Evolutionary conservation across 148 eudicot genomes (phyloP).

Genomic region (Gaultheria prostrata): DNA sequence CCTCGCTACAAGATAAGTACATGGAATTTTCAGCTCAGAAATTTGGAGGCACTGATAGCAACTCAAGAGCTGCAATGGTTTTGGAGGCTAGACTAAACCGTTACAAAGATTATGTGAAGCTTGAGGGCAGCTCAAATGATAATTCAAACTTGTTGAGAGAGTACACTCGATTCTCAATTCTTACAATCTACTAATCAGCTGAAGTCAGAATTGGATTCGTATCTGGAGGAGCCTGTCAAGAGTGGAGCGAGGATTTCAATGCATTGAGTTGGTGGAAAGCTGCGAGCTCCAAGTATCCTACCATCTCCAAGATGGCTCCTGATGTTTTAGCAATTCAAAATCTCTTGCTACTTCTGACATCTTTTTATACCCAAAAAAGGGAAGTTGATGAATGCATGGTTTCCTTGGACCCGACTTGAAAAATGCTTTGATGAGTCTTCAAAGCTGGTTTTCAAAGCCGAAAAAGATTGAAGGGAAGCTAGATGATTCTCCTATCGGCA

Average conservation of each 20-base stretch:
- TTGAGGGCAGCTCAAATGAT: not conserved
- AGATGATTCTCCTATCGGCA: not conserved
- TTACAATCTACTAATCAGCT: not conserved
- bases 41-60: not conserved
- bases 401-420: not conserved
- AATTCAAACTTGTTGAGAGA: not conserved
- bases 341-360: conserved; percentile 15
- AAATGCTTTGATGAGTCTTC: conserved; percentile 7
- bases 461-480: not conserved
- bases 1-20: conserved; percentile 31
- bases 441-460: not conserved
- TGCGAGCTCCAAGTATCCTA: conserved; percentile 8
- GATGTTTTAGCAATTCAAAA: conserved; percentile 4
- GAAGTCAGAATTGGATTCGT: conserved; percentile 8
- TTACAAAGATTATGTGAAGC: conserved; percentile 4
- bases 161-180: not conserved
- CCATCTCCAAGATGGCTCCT: conserved; percentile 3
- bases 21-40: conserved; percentile 17
- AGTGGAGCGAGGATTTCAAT: conserved; percentile 8
- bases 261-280: conserved; percentile 12
- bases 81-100: not conserved
- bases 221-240: conserved; percentile 3
- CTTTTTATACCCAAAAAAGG: not conserved
- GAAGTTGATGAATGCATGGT: not conserved
- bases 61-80: not conserved